These are phyloP conservation scores for Cladosporium austrohemisphaericum DNA, from an alignment of 2,329 filamentous ascomycete species.

Conservation along the genomic window DNA sequence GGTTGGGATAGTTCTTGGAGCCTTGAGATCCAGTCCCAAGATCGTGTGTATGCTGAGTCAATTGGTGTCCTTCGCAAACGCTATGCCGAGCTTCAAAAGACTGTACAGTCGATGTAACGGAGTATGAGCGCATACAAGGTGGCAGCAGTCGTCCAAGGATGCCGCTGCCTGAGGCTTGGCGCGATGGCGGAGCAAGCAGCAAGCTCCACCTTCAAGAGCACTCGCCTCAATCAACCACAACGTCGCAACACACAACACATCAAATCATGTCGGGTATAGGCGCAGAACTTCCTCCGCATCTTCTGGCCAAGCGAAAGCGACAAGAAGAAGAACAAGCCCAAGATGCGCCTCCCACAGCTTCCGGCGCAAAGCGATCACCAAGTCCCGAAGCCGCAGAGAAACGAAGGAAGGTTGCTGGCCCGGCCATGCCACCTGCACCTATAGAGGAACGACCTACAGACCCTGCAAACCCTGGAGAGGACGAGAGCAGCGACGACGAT, in stretches of 20 bases:
- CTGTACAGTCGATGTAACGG: too few species aligned
- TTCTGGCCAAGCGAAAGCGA: conserved; percentile 52
- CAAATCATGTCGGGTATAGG: conserved; percentile 64
- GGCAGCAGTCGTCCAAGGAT: neutral
- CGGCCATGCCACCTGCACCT: conserved; percentile 52
- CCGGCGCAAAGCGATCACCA: conserved; percentile 34
- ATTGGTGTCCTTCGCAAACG: too few species aligned
- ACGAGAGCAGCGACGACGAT: conserved; percentile 35
- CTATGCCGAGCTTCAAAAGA: too few species aligned
- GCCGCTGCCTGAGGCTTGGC: neutral
- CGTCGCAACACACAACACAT: neutral
- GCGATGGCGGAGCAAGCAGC: neutral
- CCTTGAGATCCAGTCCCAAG: too few species aligned
- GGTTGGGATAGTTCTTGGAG: too few species aligned
- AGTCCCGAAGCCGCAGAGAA: conserved; percentile 46
- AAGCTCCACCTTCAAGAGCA: conserved; percentile 3
- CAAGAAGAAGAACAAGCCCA: conserved; percentile 41
- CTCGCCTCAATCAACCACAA: neutral
- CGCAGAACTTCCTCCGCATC: conserved; percentile 65
- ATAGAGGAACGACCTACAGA: conserved; percentile 45
- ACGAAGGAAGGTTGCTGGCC: conserved; percentile 52
- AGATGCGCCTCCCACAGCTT: conserved; percentile 35
- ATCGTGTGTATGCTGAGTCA: too few species aligned
- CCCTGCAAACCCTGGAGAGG: conserved; percentile 30
- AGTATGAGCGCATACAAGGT: too few species aligned